A percentile compares a stretch with the other conserved stretches of the same genome.
Conservation (phyloP, 1,284 basidiomycete species). For the Stereum hirsutum region DNA sequence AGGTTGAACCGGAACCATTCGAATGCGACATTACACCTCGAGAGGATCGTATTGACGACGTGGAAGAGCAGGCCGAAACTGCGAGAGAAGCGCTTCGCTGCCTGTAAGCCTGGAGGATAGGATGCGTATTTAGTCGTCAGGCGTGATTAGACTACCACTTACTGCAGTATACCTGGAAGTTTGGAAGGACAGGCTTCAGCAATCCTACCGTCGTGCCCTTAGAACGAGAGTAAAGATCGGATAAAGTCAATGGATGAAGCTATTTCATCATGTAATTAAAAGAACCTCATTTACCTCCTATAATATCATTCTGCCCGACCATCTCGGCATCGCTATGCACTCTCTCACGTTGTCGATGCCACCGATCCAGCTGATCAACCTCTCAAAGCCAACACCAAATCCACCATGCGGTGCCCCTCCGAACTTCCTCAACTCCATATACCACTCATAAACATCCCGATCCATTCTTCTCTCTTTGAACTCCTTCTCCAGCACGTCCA, state of each 20-base stretch:
- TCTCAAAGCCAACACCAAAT: constrained; percentile 90
- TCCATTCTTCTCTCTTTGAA: constrained; percentile 44
- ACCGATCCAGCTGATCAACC: constrained; percentile 77
- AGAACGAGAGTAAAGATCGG: no score
- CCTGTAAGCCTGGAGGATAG: no score
- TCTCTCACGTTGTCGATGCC: constrained; percentile 84
- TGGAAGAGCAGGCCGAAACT: not conserved
- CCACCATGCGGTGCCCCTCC: constrained; percentile 89
- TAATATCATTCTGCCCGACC: constrained; percentile 72
- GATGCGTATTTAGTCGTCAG: no score
- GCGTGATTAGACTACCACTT: no score
- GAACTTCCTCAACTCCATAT: constrained; percentile 69
- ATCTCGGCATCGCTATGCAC: constrained; percentile 84
- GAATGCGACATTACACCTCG: not conserved
- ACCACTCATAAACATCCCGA: constrained; percentile 70
- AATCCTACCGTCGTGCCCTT: no score
- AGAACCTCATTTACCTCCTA: no score
- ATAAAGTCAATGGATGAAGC: no score
- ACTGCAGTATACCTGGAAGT: no score
- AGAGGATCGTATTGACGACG: not conserved
- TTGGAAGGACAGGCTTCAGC: no score
- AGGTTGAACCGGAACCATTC: not conserved
- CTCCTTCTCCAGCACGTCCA: constrained; percentile 41
- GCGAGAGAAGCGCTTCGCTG: not conserved
- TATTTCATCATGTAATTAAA: no score